Evolutionary conservation across 805 yeast genomes (phyloP), one percentile per base, ranked within the genome.

Genomic region (Myxozyma neotropica): DNA sequence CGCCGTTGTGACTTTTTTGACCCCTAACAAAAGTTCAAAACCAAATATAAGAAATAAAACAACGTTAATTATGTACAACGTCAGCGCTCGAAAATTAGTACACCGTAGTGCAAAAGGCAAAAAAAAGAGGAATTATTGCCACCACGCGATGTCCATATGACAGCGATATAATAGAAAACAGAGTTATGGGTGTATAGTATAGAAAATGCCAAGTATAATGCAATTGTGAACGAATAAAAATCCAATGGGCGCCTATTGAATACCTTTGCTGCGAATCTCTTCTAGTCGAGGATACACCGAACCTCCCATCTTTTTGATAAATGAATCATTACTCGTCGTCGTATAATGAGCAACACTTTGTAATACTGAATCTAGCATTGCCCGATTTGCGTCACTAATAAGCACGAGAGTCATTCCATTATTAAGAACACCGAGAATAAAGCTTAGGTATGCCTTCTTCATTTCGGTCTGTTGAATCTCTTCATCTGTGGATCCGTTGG

Each of bases 351-450:
- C 63, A 10, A 62, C 53, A 27, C 66, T 62, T 43, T 49, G 66
- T 23, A 59, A 5, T 4, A 62, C 40, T 6, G 66, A 55, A 19
- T 62, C 64, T 6, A 62, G 31, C 48, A 62, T 29, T 15, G 33
- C 46, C 3, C 43, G 55, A 45, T 63, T 61, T 44, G 83, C 81
- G 59, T 82, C 84, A 2, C 89, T 82, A 55, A 91, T 75, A 70
- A 94, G 81, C 57, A 94, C 76, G 55, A 95, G 86, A 17, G 93
- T 84, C 66, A 86, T 83, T 69, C 88, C 86, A 74, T 94, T 95
- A 63, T 87, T 81, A 19, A 88, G 80, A 42, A 94, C 74, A 21
- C 87, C 80, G 68, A 86, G 82, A 50, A 94, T 70, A 64, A 92
- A 82, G 19, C 83, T 81, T 71, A 89, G 81, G 66, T 86, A 85